phyloP scores from a whole-genome alignment of 2,329 filamentous ascomycete genomes.

The Alternaria ventricosa region DNA sequence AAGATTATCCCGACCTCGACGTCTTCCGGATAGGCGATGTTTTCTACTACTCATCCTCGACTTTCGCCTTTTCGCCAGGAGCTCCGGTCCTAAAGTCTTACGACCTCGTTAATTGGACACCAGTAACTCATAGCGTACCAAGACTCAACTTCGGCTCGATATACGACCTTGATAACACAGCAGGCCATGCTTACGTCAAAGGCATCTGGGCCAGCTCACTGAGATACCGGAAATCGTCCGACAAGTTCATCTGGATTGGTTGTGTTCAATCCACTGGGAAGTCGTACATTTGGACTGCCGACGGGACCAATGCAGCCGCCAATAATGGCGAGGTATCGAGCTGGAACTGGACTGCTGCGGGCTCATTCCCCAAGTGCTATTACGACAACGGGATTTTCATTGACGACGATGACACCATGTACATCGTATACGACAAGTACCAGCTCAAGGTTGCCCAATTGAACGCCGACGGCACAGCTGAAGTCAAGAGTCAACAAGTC shows the following conservation, averaged over 20 bases:
- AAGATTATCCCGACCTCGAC: constrained; percentile 63
- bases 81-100: constrained; percentile 63
- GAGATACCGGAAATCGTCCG: constrained; percentile 58
- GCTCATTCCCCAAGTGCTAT: constrained; percentile 56
- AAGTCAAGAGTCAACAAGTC: constrained; percentile 56
- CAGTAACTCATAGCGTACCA: constrained; percentile 49
- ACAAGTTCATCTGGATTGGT: constrained; percentile 64
- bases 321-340: constrained; percentile 39
- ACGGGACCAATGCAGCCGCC: constrained; percentile 47
- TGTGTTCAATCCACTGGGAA: constrained; percentile 57
- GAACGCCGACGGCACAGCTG: constrained; percentile 54
- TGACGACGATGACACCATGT: constrained; percentile 66
- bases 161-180: constrained; percentile 56
- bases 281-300: constrained; percentile 63
- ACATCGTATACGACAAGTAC: constrained; percentile 61
- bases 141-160: constrained; percentile 48
- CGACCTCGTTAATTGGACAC: constrained; percentile 61
- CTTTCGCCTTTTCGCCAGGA: constrained; percentile 63
- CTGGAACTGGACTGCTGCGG: constrained; percentile 52
- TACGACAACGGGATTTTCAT: constrained; percentile 66
- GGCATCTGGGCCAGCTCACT: constrained; percentile 65
- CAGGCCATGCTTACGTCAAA: constrained; percentile 56
- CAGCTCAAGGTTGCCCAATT: constrained; percentile 61
- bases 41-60: constrained; percentile 64
- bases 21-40: constrained; percentile 59